Conservation (phyloP, 371 early-diverging fungal genomes). For the Parasitella parasitica region DNA sequence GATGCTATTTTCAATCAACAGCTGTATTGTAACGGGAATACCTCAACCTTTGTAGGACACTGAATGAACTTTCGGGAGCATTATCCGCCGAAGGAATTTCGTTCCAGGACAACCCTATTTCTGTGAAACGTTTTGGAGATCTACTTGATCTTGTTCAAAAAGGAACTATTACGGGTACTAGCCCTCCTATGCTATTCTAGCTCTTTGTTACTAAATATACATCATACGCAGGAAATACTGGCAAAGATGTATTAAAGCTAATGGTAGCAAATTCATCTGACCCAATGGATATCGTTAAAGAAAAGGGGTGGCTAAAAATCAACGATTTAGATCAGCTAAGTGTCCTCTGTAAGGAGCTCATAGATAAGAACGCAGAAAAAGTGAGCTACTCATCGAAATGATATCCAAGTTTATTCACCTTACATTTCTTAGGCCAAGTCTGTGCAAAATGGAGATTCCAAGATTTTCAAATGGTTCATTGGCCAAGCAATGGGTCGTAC, state of each 20-base stretch:
- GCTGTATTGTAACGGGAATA: not conserved
- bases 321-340: constrained; percentile 50
- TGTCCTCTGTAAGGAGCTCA: constrained; percentile 50
- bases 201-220: not conserved
- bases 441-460: constrained; percentile 57
- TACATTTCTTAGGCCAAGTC: constrained; percentile 39
- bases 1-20: not conserved
- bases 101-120: constrained; percentile 61
- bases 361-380: constrained; percentile 58
- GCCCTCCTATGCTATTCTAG: not conserved
- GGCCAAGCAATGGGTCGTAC: constrained; percentile 74
- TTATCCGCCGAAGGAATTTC: constrained; percentile 58
- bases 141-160: constrained; percentile 65
- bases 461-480: constrained; percentile 69
- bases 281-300: constrained; percentile 61
- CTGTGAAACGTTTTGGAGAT: constrained; percentile 57
- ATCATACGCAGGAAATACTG: constrained; percentile 52
- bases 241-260: constrained; percentile 63
- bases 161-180: constrained; percentile 59
- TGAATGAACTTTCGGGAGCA: constrained; percentile 76
- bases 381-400: constrained; percentile 24
- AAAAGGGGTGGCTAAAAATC: constrained; percentile 71
- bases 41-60: constrained; percentile 56
- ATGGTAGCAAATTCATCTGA: constrained; percentile 61
- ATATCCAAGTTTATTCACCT: not conserved